A percentile compares a stretch with the other conserved stretches of the same genome.
These are phyloP conservation scores for Pseudogymnoascus sp. DNA, from an alignment of 2,329 filamentous ascomycete genomes.

Conservation along the genomic window DNA sequence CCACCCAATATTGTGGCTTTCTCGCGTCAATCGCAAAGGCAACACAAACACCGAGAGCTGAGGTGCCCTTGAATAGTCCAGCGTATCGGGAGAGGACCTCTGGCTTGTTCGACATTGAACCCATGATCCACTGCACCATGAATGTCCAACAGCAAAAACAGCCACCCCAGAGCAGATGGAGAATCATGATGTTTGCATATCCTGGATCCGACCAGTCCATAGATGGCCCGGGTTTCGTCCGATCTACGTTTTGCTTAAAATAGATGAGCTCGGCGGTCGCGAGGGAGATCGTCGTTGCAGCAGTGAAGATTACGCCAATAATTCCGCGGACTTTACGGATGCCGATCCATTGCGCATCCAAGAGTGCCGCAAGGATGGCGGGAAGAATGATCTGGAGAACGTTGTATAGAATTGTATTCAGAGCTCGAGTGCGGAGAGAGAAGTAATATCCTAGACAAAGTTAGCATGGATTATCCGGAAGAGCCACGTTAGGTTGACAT, in stretches of 20 bases:
- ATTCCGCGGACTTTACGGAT: conserved; percentile 9
- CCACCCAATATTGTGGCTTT: neutral
- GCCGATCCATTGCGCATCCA: conserved; percentile 11
- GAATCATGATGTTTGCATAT: conserved; percentile 14
- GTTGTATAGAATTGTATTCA: conserved; percentile 17
- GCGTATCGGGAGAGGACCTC: conserved; percentile 13
- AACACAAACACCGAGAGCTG: conserved; percentile 9
- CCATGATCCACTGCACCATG: conserved; percentile 15
- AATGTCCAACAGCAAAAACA: conserved; percentile 15
- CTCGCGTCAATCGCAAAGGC: conserved; percentile 6
- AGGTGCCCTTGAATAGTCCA: conserved; percentile 15
- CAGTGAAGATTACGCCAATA: conserved; percentile 11
- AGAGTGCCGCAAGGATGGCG: conserved; percentile 12
- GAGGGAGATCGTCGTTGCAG: conserved; percentile 10
- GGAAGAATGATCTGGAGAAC: conserved; percentile 14
- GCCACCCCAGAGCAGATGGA: conserved; percentile 15
- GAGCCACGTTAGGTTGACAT: neutral
- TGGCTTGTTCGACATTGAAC: conserved; percentile 17
- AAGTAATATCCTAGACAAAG: conserved; percentile 13
- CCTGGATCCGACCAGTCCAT: conserved; percentile 14
- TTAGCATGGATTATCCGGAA: neutral
- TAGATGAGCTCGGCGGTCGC: conserved; percentile 11
- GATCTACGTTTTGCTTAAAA: conserved; percentile 10
- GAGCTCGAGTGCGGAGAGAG: conserved; percentile 15
- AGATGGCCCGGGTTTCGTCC: neutral